Conservation (phyloP, 805 yeast genomes). For the Cyberlindnera lachancei region DNA sequence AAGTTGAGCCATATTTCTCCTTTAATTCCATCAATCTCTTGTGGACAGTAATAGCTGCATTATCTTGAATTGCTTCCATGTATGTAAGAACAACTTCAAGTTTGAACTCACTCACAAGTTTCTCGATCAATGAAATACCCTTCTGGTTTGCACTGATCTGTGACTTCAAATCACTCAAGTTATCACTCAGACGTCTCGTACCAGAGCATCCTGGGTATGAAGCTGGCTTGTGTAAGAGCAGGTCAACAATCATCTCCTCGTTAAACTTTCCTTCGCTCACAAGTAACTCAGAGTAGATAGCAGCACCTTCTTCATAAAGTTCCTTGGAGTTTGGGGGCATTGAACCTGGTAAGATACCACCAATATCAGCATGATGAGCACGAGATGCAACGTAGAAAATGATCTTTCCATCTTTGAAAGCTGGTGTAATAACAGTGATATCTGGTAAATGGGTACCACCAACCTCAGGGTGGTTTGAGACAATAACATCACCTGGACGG, state of each 20-base stretch:
- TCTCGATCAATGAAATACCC: conserved; percentile 62
- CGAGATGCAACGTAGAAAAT: conserved; percentile 89
- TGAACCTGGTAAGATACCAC: conserved; percentile 86
- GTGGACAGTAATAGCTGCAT: conserved; percentile 70
- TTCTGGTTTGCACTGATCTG: conserved; percentile 85
- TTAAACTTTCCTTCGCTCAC: conserved; percentile 70
- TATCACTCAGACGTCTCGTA: conserved; percentile 75
- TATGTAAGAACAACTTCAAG: conserved; percentile 54
- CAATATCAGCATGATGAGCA: conserved; percentile 96
- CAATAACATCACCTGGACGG: conserved; percentile 66
- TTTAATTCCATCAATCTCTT: conserved; percentile 39
- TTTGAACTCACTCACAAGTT: conserved; percentile 57
- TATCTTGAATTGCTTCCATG: conserved; percentile 76
- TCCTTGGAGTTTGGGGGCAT: conserved; percentile 91
- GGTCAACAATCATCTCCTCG: conserved; percentile 54
- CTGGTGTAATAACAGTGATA: conserved; percentile 89
- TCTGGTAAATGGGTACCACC: conserved; percentile 91
- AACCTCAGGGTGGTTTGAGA: conserved; percentile 73
- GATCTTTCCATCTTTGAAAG: conserved; percentile 51
- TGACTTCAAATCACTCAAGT: conserved; percentile 76
- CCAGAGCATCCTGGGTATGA: conserved; percentile 84
- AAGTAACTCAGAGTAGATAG: conserved; percentile 69
- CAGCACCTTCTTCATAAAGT: conserved; percentile 87
- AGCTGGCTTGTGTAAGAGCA: conserved; percentile 69
- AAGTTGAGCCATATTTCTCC: conserved; percentile 31